These are phyloP conservation scores for Wickerhamomyces pijperi DNA, from an alignment of 805 yeast species.

Conservation along the genomic window DNA sequence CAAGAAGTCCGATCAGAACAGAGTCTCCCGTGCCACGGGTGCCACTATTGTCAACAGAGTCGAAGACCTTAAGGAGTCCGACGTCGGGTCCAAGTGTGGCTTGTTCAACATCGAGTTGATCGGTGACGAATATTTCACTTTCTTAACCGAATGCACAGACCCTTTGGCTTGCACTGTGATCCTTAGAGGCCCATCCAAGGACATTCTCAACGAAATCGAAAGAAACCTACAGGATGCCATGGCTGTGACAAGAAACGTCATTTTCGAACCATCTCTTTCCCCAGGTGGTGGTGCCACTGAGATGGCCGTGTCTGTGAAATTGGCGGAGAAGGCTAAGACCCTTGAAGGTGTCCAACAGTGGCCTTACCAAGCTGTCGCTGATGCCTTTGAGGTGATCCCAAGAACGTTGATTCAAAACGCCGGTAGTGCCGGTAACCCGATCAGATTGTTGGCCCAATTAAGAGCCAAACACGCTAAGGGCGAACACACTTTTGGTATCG, in stretches of 20 bases:
- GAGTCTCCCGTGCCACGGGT: constrained; percentile 95
- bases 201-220: constrained; percentile 90
- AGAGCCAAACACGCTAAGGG: constrained; percentile 97
- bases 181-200: constrained; percentile 94
- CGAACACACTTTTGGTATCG: constrained; percentile 74
- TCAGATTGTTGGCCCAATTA: constrained; percentile 76
- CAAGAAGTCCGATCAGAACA: constrained; percentile 88
- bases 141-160: constrained; percentile 63
- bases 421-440: constrained; percentile 76
- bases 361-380: constrained; percentile 99
- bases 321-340: constrained; percentile 83
- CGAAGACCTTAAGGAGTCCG: constrained; percentile 86
- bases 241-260: constrained; percentile 93
- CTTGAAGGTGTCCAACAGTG: constrained; percentile 94
- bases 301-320: constrained; percentile 88
- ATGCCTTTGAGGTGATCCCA: constrained; percentile 97
- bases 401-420: constrained; percentile 95
- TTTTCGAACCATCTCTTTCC: constrained; percentile 85
- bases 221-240: constrained; percentile 96
- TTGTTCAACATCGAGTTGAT: constrained; percentile 86
- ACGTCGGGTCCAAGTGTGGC: constrained; percentile 84
- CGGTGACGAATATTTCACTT: constrained; percentile 95
- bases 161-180: constrained; percentile 92
- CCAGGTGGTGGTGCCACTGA: constrained; percentile 99
- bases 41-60: constrained; percentile 94